Base-by-base conservation (phyloP, 768 basidiomycete genomes). In the Leccinum aurantiacum region DNA sequence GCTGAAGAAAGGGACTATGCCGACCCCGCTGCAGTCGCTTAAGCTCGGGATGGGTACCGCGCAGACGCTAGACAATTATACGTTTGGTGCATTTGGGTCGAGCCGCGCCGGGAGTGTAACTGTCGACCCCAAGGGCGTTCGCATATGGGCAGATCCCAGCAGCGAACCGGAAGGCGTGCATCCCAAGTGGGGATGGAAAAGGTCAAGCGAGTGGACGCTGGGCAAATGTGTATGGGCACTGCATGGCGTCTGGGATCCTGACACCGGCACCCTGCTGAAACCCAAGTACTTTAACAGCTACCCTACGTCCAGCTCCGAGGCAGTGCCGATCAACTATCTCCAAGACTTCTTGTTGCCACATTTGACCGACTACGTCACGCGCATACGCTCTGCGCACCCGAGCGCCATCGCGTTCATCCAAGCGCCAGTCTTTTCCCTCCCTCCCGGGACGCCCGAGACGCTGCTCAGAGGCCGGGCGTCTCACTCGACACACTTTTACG, bases 401-500 rank as follows among this genome's bases (percentile, higher is more conserved):
- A 85, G 89, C 55, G 87, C 90, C 8, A 95, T 98, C 64, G 78
- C 88, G n/a, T 96, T 98, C 69, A 78, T 96, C 50, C 92, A 95
- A 60, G 91, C 93, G 0, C 92, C 95, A 6, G 93, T 98, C 1
- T 98, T 98, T 69, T 87, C 85, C 0, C 75, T 77, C 2, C 96
- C 95, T 0, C 93, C 95, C 0, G 65, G 73, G 24, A 71, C 86
- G 1, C 80, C 82, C 8, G 80, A 82, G 24, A 80, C 82, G 9
- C 74, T 87, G 14, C 73, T 86, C 17, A 80, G 83, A 14, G 87
- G 95, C 2, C 85, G 89, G 2, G 87, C 82, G 29, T 84, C 77
- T 33, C 89, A 91, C 64, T 87, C 90, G 4, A 80, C 87, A 0
- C 96, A 98, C 72, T 98, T 94, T 72, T 98, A 98, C 68, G 95